These are phyloP conservation scores for Bothriochloa decipiens DNA, from an alignment of 176 grass and related monocot genomes.

Conservation along the genomic window DNA sequence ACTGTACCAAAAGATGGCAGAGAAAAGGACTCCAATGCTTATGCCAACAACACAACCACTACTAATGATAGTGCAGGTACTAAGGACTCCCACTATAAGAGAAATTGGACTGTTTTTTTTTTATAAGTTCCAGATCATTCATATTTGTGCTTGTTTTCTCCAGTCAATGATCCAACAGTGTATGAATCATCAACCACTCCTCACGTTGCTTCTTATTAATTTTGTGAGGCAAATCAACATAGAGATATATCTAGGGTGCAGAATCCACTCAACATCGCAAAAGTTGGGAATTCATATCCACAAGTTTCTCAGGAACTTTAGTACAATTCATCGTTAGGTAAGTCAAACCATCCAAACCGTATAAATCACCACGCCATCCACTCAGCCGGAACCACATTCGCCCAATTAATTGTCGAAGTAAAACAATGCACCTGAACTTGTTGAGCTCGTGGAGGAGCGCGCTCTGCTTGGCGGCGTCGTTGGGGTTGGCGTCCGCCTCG, in stretches of 20 bases:
- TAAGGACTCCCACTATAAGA: slow-evolving; percentile 10
- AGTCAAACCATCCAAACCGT: neutral
- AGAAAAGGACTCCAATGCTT: slow-evolving; percentile 5
- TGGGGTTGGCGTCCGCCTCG: slow-evolving; percentile 88
- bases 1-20: slow-evolving; percentile 16
- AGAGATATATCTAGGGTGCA: neutral
- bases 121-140: neutral
- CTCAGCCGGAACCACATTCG: slow-evolving; percentile 34
- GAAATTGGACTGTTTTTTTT: neutral
- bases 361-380: neutral
- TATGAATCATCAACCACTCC: neutral
- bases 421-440: slow-evolving; percentile 67
- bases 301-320: neutral
- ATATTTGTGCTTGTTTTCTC: slow-evolving; percentile 12
- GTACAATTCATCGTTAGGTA: neutral
- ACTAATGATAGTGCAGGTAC: neutral
- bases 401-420: neutral
- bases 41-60: neutral
- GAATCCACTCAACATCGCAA: slow-evolving; percentile 11
- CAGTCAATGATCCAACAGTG: neutral
- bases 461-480: slow-evolving; percentile 73
- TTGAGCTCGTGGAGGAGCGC: slow-evolving; percentile 90
- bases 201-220: neutral
- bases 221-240: neutral
- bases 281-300: neutral